Evolutionary conservation across 2,329 filamentous ascomycete species (phyloP).

Genomic region (Cucurbitaria berberidis): DNA sequence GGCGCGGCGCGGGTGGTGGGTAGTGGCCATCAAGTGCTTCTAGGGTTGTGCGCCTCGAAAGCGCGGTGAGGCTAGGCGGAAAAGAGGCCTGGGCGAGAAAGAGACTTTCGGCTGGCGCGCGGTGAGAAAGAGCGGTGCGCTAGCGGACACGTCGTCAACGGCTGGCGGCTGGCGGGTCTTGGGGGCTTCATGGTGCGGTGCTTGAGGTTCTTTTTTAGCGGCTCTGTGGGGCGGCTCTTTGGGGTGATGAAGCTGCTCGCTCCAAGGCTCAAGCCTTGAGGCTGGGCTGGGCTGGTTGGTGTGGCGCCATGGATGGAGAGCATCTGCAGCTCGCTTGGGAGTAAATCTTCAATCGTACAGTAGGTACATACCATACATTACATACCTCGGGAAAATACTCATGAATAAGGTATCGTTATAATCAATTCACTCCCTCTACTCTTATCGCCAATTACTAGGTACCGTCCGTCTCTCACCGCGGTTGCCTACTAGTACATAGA

Average conservation of each 20-base stretch:
- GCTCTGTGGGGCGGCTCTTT: constrained; percentile 15
- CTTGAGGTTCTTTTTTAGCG: constrained; percentile 16
- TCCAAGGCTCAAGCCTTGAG: too few species aligned
- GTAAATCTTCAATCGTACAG: too few species aligned
- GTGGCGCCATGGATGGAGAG: constrained; percentile 4
- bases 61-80: constrained; percentile 29
- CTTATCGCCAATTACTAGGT: not conserved
- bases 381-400: too few species aligned
- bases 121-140: constrained; percentile 31
- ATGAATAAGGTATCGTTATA: too few species aligned
- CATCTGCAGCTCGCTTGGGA: constrained; percentile 14
- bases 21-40: constrained; percentile 30
- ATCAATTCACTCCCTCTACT: not conserved
- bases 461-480: constrained; percentile 15
- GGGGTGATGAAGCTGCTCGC: constrained; percentile 21
- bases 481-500: too few species aligned
- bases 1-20: constrained; percentile 51
- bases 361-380: too few species aligned
- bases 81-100: constrained; percentile 8
- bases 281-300: too few species aligned
- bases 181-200: constrained; percentile 26
- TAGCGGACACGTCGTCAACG: constrained; percentile 39
- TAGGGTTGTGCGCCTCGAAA: too few species aligned
- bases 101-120: constrained; percentile 20
- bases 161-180: constrained; percentile 32